These are phyloP conservation scores for Leccinum broughii DNA, from an alignment of 768 basidiomycete species.

Conservation along the genomic window DNA sequence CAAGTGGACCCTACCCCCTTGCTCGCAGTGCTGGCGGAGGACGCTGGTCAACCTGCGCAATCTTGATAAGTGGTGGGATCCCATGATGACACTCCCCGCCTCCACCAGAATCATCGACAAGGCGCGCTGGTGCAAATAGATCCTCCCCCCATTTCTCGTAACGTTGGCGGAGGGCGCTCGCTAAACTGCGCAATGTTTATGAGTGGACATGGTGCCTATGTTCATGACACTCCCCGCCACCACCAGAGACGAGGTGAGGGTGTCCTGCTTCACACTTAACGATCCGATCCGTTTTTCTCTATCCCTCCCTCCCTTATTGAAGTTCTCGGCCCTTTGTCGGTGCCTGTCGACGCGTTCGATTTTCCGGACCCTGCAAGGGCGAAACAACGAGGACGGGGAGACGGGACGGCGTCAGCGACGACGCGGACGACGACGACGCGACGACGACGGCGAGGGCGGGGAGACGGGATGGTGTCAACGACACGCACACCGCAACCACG, in stretches of 20 bases:
- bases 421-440: no score
- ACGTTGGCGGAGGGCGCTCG: neutral
- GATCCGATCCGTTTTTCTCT: neutral
- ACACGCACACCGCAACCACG: no score
- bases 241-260: neutral
- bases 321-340: no score
- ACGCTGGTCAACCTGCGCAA: neutral
- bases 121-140: neutral
- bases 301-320: neutral
- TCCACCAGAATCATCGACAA: neutral
- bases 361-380: no score
- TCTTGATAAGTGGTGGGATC: neutral
- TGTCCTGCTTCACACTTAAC: no score
- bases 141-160: neutral
- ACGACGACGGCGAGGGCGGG: no score
- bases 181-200: neutral
- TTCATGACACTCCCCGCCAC: neutral
- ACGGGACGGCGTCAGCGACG: no score
- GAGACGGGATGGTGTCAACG: no score
- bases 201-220: neutral
- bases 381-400: no score
- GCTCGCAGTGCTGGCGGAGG: neutral
- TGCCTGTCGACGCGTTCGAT: no score
- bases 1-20: neutral
- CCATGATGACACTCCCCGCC: neutral